Conservation (phyloP, 208 protist species). For the Entamoeba dispar region DNA sequence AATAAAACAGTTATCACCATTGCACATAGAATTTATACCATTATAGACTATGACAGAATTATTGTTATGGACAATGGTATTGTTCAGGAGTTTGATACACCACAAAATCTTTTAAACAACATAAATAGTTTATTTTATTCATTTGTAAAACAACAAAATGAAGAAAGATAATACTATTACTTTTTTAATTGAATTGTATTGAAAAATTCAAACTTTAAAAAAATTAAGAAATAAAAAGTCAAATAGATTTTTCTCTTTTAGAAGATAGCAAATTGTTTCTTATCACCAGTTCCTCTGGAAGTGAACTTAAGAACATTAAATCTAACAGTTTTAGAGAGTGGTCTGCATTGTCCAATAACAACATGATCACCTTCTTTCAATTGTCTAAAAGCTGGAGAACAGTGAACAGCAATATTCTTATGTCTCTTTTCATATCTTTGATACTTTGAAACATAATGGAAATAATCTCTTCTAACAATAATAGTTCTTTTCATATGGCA, state of each 20-base stretch:
- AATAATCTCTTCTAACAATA: conserved; percentile 94
- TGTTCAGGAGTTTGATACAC: neutral
- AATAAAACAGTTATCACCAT: conserved; percentile 17
- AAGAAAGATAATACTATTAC: neutral
- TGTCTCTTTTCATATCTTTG: conserved; percentile 99
- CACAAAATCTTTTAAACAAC: neutral
- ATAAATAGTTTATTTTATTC: neutral
- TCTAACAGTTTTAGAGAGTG: conserved; percentile 96
- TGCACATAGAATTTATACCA: conserved; percentile 22
- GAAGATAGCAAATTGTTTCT: neutral
- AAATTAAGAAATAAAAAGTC: no score
- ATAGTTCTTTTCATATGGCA: conserved; percentile 92
- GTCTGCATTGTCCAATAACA: conserved; percentile 88
- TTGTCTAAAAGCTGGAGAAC: conserved; percentile 78
- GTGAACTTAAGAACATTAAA: conserved; percentile 74
- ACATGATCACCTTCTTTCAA: conserved; percentile 88
- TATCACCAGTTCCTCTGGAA: neutral
- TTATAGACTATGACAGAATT: conserved; percentile 49
- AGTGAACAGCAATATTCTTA: conserved; percentile 89
- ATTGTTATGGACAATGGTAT: conserved; percentile 34
- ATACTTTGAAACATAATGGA: conserved; percentile 99
- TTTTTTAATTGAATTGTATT: no score
- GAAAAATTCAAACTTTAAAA: no score
- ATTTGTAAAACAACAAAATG: neutral
- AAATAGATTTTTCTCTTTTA: neutral